These are phyloP conservation scores for Cercospora sesami DNA, from an alignment of 2,329 filamentous ascomycete genomes.

Conservation along the genomic window DNA sequence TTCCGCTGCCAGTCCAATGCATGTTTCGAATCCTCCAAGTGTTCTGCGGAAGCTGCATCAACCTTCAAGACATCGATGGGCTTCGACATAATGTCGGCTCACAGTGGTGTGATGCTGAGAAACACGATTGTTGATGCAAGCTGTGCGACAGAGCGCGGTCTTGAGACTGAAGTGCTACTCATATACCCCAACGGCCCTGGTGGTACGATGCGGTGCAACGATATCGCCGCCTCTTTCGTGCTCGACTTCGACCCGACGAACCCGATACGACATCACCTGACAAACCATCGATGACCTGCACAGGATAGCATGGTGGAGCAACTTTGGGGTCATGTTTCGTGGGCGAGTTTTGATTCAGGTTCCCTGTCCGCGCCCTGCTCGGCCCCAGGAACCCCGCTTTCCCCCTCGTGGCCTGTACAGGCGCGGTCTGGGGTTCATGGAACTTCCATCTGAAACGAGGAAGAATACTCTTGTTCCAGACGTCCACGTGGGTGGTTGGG, in stretches of 20 bases:
- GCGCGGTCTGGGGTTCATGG: not conserved
- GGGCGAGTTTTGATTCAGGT: not conserved
- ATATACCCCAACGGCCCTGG: not conserved
- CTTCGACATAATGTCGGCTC: not conserved
- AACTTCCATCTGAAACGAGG: not conserved
- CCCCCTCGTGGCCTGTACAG: not conserved
- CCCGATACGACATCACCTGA: not conserved
- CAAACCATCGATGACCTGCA: not conserved
- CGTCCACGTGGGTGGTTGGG: not conserved
- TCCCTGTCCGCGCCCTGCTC: not conserved
- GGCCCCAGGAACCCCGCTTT: not conserved
- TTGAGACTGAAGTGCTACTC: not conserved
- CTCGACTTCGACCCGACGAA: not conserved
- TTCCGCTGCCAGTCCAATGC: slow-evolving; percentile 6
- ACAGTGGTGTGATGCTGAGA: not conserved
- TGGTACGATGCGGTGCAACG: not conserved
- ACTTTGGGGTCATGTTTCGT: not conserved
- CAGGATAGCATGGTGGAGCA: not conserved
- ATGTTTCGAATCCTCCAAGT: slow-evolving; percentile 14
- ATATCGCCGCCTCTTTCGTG: not conserved
- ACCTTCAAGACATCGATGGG: not conserved
- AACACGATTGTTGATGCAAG: not conserved
- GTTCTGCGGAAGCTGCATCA: slow-evolving; percentile 11
- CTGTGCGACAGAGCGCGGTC: not conserved
- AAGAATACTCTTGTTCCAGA: not conserved